Percentiles rank a stretch among this genome's conserved stretches.
Conservation (phyloP, 495 filamentous ascomycete species). For the Penicillium psychrofluorescens region DNA sequence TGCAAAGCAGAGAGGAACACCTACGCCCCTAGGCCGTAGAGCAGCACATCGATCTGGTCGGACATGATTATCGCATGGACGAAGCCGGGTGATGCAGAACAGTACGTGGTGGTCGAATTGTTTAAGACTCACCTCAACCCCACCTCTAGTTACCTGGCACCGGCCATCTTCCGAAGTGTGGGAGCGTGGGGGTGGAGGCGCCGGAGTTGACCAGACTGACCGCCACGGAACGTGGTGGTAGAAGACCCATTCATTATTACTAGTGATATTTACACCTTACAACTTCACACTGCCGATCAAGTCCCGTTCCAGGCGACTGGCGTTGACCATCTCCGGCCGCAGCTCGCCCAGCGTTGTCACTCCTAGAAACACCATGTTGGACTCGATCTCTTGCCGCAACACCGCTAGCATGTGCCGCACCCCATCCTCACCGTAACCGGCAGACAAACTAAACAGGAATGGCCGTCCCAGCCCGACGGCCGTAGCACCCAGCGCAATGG, state of each 20-base stretch:
- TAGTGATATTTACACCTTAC: constrained; percentile 2
- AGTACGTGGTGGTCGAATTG: background rate
- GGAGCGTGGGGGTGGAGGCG: constrained; percentile 2
- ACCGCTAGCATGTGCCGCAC: constrained; percentile 25
- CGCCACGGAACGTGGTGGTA: too few relatives aligned
- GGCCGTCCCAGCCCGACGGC: constrained; percentile 83
- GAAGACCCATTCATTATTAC: too few relatives aligned
- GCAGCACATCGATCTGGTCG: constrained; percentile 25
- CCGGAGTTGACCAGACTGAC: too few relatives aligned
- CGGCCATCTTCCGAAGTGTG: background rate
- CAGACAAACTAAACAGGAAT: constrained; percentile 76
- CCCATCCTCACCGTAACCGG: constrained; percentile 37
- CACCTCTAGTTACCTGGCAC: background rate
- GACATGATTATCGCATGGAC: constrained; percentile 11
- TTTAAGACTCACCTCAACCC: background rate
- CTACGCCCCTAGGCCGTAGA: constrained; percentile 34
- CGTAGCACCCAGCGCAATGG: constrained; percentile 74
- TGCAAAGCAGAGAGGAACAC: constrained; percentile 2
- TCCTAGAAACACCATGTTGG: constrained; percentile 33
- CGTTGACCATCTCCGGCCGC: constrained; percentile 27
- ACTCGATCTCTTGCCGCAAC: constrained; percentile 29
- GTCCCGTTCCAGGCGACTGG: constrained; percentile 28
- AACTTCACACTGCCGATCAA: constrained; percentile 27
- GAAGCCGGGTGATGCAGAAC: background rate
- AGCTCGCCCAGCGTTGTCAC: constrained; percentile 20